Conservation (phyloP, 2,329 filamentous ascomycete genomes). For the Chaetomiaceae sp. region DNA sequence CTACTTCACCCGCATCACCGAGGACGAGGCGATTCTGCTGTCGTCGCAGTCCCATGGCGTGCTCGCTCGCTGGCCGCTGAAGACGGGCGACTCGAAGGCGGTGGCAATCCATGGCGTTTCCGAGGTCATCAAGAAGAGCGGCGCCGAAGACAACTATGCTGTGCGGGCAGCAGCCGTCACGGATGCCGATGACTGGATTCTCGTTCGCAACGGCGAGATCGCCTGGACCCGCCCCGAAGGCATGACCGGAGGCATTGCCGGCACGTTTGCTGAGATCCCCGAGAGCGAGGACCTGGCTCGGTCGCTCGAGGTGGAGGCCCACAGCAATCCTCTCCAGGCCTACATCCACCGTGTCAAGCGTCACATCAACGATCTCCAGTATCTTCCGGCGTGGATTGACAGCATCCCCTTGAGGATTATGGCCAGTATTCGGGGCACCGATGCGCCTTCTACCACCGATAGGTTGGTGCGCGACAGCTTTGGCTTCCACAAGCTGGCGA, state of each 20-base stretch:
- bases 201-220: constrained; percentile 75
- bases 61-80: constrained; percentile 67
- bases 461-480: constrained; percentile 67
- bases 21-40: constrained; percentile 66
- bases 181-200: constrained; percentile 68
- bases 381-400: constrained; percentile 69
- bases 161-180: constrained; percentile 70
- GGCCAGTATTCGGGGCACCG: constrained; percentile 57
- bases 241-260: constrained; percentile 72
- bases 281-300: constrained; percentile 70
- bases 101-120: constrained; percentile 64
- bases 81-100: constrained; percentile 38
- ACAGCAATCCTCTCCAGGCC: constrained; percentile 73
- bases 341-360: constrained; percentile 83
- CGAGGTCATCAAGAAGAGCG: constrained; percentile 71
- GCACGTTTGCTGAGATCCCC: constrained; percentile 73
- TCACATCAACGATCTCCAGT: constrained; percentile 71
- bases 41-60: constrained; percentile 74
- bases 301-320: constrained; percentile 79
- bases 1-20: constrained; percentile 80
- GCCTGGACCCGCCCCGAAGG: constrained; percentile 81
- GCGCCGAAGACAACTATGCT: constrained; percentile 61
- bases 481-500: constrained; percentile 79
- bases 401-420: constrained; percentile 65
- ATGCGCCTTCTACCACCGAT: constrained; percentile 39